Evolutionary conservation across 2,329 filamentous ascomycete genomes (phyloP), one percentile per base, ranked within the genome.

Genomic region (Bipolaris cookei): DNA sequence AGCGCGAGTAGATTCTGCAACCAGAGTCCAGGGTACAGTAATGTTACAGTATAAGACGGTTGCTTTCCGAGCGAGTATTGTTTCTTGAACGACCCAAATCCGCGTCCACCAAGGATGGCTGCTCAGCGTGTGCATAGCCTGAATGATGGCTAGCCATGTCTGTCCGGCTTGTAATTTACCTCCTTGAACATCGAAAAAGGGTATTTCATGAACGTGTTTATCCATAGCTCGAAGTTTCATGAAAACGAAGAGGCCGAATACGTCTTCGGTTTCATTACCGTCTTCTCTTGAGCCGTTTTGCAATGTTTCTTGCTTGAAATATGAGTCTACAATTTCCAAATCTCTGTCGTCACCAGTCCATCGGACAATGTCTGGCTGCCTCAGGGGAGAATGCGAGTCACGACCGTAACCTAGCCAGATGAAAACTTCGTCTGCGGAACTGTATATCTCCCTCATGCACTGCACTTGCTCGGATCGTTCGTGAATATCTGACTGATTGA

Each of bases 81-180:
- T 56, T 34, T 63, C 61, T 42, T 63, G 61, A 20, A 63, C 41
- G 13, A 63, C 61, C 61, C 58, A 63, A n/a, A 62, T 61, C 1
- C 61, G 51, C 21, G 47, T 54, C 61, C 58, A 61, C 58, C 39
- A 55, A 32, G 39, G 32, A 14, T 44, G 35, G 5, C 21, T 38
- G 6, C 21, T 28, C 23, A 44, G 16, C 1, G 53, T 50, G 11
- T 45, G 14, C 32, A 49, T 37, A 25, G 46, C 53, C 16, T 47
- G 32, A 14, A 51, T 14, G 11, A 51, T 38, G n/a, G 39, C 16
- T 1, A 21, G n/a, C 53, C 53, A 55, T 1, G n/a, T 4, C 6
- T 51, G 13, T 18, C 23, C 25, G 21, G 30, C n/a, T n/a, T 38
- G 20, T 4, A 55, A 13, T 18, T 20, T 50, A 5, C 18, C 28